Evolutionary conservation across 306 rosid species (phyloP), one percentile per base, ranked within the genome.

Genomic region (Boehmeria nivea): DNA sequence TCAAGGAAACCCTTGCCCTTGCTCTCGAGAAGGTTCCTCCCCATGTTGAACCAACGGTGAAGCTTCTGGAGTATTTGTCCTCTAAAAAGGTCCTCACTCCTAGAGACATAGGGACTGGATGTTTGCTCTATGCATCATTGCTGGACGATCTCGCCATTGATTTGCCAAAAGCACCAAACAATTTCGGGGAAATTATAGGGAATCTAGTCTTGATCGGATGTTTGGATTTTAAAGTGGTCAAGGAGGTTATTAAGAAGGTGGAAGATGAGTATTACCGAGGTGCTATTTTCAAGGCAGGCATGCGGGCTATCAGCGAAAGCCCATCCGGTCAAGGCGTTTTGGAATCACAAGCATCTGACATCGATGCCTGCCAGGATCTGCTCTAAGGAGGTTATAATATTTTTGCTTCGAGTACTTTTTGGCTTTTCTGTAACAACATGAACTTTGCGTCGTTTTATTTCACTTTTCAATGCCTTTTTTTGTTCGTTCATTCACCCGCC

Each of bases 101-200:
- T 15, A 68, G 59, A 53, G 96, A 85, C 65, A 43, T 85, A 6
- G 81, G 81, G 44, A 77, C 88, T 3, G 99, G 99, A 44, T 85
- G 89, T 64, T 70, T 83, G 84, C 73, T 63, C 26, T 93, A 81
- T 70, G 86, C 80, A 28, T 77, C 88, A 18, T 3, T 68, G 66
- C 74, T 93, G 17, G 87, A 79, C 8, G 99, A 93, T 38, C 67
- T 82, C 1, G 83, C 74, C 68, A 83, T 93, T 21, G 99, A 93
- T 71, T 54, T 81, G 52, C 99, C 99, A 0, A 88, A 72, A 61
- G 90, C 96, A 21, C 99, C 99, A 0, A 71, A 24, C 60, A 79
- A 77, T 75, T 88, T 88, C 46, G 99, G 99, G 50, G 88, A 79
- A 74, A 81, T 93, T 25, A 50, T 85, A 11, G 96, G 95, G 60